Conservation (phyloP, 257 asterid species). For the Avicennia marina region DNA sequence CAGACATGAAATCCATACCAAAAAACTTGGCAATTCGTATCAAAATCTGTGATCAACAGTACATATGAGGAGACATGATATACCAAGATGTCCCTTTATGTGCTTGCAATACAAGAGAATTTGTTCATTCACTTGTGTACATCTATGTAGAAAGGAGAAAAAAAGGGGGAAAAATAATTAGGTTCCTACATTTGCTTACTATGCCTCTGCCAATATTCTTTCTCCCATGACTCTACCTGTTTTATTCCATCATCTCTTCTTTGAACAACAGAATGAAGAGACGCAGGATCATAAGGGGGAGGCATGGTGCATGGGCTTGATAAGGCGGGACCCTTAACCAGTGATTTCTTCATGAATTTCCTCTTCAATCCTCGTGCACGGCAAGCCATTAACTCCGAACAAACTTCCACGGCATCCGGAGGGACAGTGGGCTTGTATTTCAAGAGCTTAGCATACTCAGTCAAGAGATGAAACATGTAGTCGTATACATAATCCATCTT, state of each 20-base stretch:
- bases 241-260: not conserved
- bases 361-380: not conserved
- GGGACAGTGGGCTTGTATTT: conserved; percentile 18
- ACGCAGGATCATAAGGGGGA: not conserved
- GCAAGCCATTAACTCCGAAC: conserved; percentile 18
- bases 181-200: no score
- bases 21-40: no score
- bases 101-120: no score
- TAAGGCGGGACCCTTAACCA: not conserved
- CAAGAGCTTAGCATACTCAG: conserved; percentile 20
- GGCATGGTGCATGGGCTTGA: conserved; percentile 16
- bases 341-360: conserved; percentile 16
- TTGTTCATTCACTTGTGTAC: no score
- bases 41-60: no score
- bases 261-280: not conserved
- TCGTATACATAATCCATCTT: conserved; percentile 18
- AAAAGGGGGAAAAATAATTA: no score
- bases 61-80: no score
- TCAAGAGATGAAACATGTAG: conserved; percentile 18
- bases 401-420: conserved; percentile 7
- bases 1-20: no score
- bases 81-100: no score
- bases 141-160: no score
- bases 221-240: not conserved
- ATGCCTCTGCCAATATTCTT: not conserved